Evolutionary conservation across 2,329 filamentous ascomycete species (phyloP).

Genomic region (Sporothrix phasma): DNA sequence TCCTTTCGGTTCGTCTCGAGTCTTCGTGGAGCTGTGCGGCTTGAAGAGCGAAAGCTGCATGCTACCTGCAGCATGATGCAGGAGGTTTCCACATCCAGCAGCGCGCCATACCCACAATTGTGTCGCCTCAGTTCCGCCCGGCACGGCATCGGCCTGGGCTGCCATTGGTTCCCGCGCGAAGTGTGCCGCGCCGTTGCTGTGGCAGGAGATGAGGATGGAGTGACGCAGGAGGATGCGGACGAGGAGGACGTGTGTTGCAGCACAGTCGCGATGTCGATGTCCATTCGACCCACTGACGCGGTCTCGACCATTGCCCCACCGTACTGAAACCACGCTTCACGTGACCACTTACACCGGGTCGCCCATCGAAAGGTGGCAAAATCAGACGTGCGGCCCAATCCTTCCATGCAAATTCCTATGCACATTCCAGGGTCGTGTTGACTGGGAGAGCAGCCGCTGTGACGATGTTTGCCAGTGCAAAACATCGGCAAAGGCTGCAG

Average conservation of each 20-base stretch:
- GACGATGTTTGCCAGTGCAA: background rate
- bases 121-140: background rate
- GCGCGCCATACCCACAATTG: background rate
- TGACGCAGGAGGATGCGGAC: background rate
- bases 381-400: background rate
- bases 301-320: too few species aligned
- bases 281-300: background rate
- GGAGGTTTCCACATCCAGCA: background rate
- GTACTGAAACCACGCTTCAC: background rate
- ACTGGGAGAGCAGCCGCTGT: background rate
- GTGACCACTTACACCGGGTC: background rate
- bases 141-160: background rate
- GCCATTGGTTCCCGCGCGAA: background rate
- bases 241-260: background rate
- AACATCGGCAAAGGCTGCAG: background rate
- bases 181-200: background rate
- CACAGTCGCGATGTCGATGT: background rate
- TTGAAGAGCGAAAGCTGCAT: background rate
- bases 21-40: background rate
- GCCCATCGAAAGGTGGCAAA: background rate
- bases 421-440: background rate
- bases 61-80: background rate
- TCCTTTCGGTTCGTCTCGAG: background rate
- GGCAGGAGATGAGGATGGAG: background rate
- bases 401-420: background rate